Base-by-base conservation (phyloP, 805 yeast species). In the Pichia thaimueangensis region DNA sequence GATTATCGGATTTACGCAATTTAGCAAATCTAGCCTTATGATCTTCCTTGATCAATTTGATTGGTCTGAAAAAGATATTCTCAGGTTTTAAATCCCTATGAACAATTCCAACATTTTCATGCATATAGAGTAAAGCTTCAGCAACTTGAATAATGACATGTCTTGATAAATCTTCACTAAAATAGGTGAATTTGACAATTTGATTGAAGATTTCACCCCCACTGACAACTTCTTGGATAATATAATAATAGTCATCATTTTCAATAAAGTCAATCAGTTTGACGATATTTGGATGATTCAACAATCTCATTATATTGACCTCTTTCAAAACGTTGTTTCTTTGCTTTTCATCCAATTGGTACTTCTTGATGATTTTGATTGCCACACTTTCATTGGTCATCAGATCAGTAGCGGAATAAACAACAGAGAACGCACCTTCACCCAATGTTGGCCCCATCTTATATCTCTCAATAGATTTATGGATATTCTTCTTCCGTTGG, bases 41-140 rank as follows among this genome's bases (percentile, higher is more conserved):
- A 23, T 43, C 46, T 12, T 43, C 46, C 15, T 43, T 39, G 4
- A 67, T 59, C 37, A 67, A 63, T 5, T 70, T 77, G 42, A 82
- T 78, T 11, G 83, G 81, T 42, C 73, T 72, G 59, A 71, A 85
- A 30, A 85, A 65, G 35, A 85, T 62, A 54, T 85, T 85, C 55
- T 85, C 95, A 0, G 94, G 91, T 57, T 85, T 85, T 47, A 85
- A 76, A 60, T 85, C 95, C 49, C 95, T 68, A 62, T 85, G 95
- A 27, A 84, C 94, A 40, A 85, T 76, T 6, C 93, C 93, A 37
- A 78, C 74, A 48, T 74, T 78, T 43, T 75, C 78, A 60, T 85
- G 95, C 52, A 85, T 60, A 58, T 82, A 84, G 53, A 76, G 67
- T 21, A 85, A 68, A 2, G 87, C 84, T 37, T 73, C 68, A 4